Percentiles rank a stretch among this genome's conserved stretches.
phyloP scores from a whole-genome alignment of 2,329 filamentous ascomycete species.

The Didymella arachidicola region DNA sequence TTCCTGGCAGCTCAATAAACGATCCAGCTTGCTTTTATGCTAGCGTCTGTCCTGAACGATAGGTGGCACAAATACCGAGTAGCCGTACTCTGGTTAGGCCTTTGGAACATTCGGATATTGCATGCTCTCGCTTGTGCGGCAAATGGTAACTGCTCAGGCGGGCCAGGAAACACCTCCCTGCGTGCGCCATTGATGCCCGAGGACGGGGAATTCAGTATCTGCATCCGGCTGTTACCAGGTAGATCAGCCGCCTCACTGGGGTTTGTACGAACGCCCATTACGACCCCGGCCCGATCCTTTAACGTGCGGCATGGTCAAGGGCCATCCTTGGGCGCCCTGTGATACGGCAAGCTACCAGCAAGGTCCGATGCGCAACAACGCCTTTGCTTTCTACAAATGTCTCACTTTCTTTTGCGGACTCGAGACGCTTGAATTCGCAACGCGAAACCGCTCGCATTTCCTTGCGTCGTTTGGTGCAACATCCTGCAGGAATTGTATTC shows the following conservation, averaged over 20 bases:
- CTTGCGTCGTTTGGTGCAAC: conserved; percentile 19
- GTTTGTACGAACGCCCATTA: conserved; percentile 12
- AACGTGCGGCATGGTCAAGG: conserved; percentile 20
- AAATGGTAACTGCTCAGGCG: background rate
- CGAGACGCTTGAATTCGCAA: conserved; percentile 9
- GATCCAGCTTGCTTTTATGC: conserved; percentile 36
- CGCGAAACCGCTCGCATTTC: conserved; percentile 17
- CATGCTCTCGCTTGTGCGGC: conserved; percentile 11
- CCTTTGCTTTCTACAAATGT: conserved; percentile 19
- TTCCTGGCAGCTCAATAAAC: conserved; percentile 26
- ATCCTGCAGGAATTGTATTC: conserved; percentile 13
- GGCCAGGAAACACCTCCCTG: conserved; percentile 2
- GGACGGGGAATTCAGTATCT: conserved; percentile 11
- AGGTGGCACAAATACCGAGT: conserved; percentile 39
- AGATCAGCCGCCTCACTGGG: conserved; percentile 21
- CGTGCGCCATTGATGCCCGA: conserved; percentile 9
- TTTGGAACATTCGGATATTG: conserved; percentile 9
- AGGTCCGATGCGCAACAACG: conserved; percentile 8
- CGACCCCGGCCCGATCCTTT: conserved; percentile 21
- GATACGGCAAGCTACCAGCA: conserved; percentile 5
- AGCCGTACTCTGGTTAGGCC: conserved; percentile 3
- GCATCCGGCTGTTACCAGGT: conserved; percentile 14
- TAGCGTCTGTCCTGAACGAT: conserved; percentile 28
- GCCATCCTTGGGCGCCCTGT: conserved; percentile 15
- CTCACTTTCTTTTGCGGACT: conserved; percentile 15